Conservation (phyloP, 2,329 filamentous ascomycete species). For the Blastomyces parvus region DNA sequence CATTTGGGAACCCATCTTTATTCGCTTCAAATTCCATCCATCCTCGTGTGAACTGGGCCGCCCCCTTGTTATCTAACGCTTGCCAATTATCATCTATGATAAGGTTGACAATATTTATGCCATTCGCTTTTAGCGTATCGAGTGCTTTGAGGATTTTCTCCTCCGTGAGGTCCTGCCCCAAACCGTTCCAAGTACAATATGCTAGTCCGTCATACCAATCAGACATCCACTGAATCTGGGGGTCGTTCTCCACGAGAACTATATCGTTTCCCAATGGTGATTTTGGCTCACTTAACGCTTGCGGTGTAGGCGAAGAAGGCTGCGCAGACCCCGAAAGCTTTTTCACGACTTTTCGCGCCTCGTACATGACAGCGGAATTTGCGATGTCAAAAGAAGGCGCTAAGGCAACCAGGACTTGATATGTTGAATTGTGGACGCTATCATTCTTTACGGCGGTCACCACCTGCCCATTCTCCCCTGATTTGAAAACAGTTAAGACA, state of each 20-base stretch:
- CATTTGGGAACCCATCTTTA: constrained; percentile 64
- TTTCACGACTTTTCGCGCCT: constrained; percentile 59
- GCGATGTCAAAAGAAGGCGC: constrained; percentile 65
- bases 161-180: constrained; percentile 75
- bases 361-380: constrained; percentile 73
- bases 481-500: constrained; percentile 59
- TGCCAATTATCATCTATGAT: constrained; percentile 99
- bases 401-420: constrained; percentile 59
- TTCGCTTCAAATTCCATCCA: constrained; percentile 87
- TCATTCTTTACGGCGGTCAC: constrained; percentile 66
- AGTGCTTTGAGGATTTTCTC: constrained; percentile 69
- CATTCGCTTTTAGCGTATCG: constrained; percentile 57
- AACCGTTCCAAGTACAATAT: constrained; percentile 93
- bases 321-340: constrained; percentile 20
- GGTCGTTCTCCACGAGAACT: constrained; percentile 34
- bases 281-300: constrained; percentile 17
- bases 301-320: constrained; percentile 14
- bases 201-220: constrained; percentile 88
- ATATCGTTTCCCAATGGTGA: constrained; percentile 35
- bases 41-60: constrained; percentile 43
- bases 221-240: constrained; percentile 57
- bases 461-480: constrained; percentile 56
- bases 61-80: constrained; percentile 52
- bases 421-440: constrained; percentile 43
- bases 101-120: constrained; percentile 70